phyloP scores from a whole-genome alignment of 75 land plant species.

The Chamaecyparis obtusa region DNA sequence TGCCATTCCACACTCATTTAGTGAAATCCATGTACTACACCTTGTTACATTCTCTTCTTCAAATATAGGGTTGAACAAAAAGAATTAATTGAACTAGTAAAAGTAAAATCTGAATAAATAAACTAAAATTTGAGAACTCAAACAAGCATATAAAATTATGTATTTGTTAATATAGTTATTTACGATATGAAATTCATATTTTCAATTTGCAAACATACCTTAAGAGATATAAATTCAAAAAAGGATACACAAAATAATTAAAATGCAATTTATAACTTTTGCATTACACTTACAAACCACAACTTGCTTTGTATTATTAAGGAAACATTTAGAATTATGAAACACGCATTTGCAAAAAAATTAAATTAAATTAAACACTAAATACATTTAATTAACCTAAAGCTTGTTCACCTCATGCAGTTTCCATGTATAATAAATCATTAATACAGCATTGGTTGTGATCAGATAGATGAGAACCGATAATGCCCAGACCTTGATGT shows the following conservation, averaged over 20 bases:
- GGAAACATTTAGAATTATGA: neutral
- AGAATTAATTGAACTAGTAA: neutral
- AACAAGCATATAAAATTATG: neutral
- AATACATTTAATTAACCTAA: neutral
- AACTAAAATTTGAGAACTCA: neutral
- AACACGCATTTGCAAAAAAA: neutral
- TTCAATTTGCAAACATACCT: neutral
- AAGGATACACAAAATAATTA: neutral
- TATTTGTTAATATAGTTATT: neutral
- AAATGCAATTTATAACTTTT: neutral
- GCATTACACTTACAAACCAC: neutral
- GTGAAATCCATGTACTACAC: neutral
- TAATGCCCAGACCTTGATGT: neutral
- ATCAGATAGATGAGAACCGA: neutral
- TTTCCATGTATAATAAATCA: constrained; percentile 1
- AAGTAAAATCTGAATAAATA: neutral
- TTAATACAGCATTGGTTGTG: neutral
- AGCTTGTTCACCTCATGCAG: neutral
- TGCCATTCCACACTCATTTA: neutral
- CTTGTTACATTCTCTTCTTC: neutral
- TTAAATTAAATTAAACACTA: neutral
- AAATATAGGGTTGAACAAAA: neutral
- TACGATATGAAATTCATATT: neutral
- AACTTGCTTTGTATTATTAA: neutral
- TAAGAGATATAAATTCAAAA: neutral